A percentile compares a stretch with the other conserved stretches of the same genome.
phyloP scores from a whole-genome alignment of 176 grass and related monocot species.

The Raddia guianensis region DNA sequence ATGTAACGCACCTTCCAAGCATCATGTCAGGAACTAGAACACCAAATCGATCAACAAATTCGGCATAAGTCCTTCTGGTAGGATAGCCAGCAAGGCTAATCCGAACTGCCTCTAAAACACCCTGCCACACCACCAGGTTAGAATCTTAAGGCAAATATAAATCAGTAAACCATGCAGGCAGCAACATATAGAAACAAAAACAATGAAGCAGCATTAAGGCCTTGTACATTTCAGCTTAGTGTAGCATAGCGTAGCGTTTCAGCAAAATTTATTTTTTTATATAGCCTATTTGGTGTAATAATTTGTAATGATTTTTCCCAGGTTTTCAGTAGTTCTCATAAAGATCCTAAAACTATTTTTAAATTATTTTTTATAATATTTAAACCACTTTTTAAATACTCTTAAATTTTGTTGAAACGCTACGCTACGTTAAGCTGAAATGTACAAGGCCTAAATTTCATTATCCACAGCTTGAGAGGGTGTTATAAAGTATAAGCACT shows the following conservation, averaged over 20 bases:
- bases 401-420: too few relatives aligned
- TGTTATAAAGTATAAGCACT: conserved; percentile 10
- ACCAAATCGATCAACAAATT: conserved; percentile 97
- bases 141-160: conserved; percentile 22
- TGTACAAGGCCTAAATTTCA: too few relatives aligned
- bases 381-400: too few relatives aligned
- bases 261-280: too few relatives aligned
- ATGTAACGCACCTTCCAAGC: conserved; percentile 64
- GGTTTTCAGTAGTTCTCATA: too few relatives aligned
- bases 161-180: conserved; percentile 8
- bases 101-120: conserved; percentile 97
- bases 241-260: too few relatives aligned
- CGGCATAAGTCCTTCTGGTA: conserved; percentile 92
- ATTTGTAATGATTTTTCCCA: too few relatives aligned
- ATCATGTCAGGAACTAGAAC: conserved; percentile 76
- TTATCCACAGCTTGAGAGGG: conserved; percentile 32
- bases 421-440: too few relatives aligned
- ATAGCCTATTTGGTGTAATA: too few relatives aligned
- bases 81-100: conserved; percentile 99
- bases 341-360: too few relatives aligned
- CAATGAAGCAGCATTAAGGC: not conserved
- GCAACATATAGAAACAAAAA: conserved; percentile 35
- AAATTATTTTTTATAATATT: too few relatives aligned
- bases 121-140: conserved; percentile 59
- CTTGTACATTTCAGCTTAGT: too few relatives aligned